Base-by-base conservation (phyloP, 257 asterid species). In the Gentiana straminea region DNA sequence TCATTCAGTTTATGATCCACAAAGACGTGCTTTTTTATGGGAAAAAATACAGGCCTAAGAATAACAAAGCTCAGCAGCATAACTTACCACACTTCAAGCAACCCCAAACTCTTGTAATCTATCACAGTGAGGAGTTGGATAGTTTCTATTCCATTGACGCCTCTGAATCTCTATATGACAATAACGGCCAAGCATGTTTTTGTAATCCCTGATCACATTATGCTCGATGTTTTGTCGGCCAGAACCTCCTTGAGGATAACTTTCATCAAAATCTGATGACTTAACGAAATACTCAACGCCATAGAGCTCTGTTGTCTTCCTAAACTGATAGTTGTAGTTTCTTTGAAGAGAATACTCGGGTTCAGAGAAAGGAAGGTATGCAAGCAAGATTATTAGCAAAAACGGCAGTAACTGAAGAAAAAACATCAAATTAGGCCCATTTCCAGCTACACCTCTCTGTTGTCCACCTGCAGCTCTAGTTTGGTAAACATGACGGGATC, bases 91-190 rank as follows among this genome's bases (percentile, higher is more conserved):
- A 82, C 84, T 70, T 84, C 84, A 84, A 33, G 92, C 82, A 47
- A 72, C 66, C 57, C 63, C 73, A 57, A 86, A 86, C 70, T 76
- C 80, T 53, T 79, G 80, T 51, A 84, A 86, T 77, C 66, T 76
- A 62, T 79, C 95, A 33, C 94, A 82, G 64, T 86, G 82, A 67
- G 95, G 86, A 57, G 94, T 84, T 15, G 96, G 96, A 51, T 84
- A 65, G 67, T 84, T 75, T 73, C 95, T 76, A 70, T 74, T 90
- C 98, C 98, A 91, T 13, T 91, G 96, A 51, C 92, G 95, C 84
- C 98, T 82, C 83, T 84, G 98, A 71, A 86, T 79, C 74, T 91
- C 98, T 68, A 90, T 73, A 73, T 87, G 86, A 75, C 98, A 91
- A 61, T 91, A 91, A 34, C 94, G 95, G 13, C 91, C 84, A 48